A percentile compares a stretch with the other conserved stretches of the same genome.
These are phyloP conservation scores for Mariannaea elegans DNA, from an alignment of 2,329 filamentous ascomycete species.

Conservation along the genomic window DNA sequence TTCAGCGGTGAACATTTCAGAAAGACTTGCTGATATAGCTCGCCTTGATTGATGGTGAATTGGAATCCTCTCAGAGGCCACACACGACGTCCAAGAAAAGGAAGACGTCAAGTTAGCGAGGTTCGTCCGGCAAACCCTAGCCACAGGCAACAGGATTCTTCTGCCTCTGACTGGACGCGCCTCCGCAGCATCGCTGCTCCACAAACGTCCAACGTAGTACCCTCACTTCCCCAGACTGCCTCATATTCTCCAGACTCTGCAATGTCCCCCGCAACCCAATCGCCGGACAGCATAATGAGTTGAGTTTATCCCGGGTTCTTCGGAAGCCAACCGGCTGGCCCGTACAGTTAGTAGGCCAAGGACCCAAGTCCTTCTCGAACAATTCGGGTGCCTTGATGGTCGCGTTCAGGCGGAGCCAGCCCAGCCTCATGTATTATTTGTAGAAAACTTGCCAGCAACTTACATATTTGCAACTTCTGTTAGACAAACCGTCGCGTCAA, in stretches of 20 bases:
- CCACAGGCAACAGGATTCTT: slow-evolving; percentile 24
- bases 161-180: slow-evolving; percentile 13
- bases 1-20: too few species aligned
- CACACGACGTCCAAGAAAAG: too few species aligned
- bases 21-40: too few species aligned
- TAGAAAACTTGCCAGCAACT: not conserved
- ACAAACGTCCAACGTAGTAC: not conserved
- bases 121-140: too few species aligned
- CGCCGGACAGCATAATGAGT: not conserved
- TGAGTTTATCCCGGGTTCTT: not conserved
- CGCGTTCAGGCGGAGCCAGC: not conserved
- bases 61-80: too few species aligned
- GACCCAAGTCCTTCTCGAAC: not conserved
- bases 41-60: too few species aligned
- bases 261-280: slow-evolving; percentile 22
- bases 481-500: too few species aligned
- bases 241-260: slow-evolving; percentile 19
- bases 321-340: not conserved
- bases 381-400: too few species aligned
- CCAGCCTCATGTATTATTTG: not conserved
- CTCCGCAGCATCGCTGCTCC: slow-evolving; percentile 8
- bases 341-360: not conserved
- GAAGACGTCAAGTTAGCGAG: too few species aligned
- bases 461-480: not conserved
- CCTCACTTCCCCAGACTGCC: slow-evolving; percentile 20